Percentiles rank a stretch among this genome's conserved stretches.
Conservation (phyloP, 2,329 filamentous ascomycete species). For the Talaromyces sp. region DNA sequence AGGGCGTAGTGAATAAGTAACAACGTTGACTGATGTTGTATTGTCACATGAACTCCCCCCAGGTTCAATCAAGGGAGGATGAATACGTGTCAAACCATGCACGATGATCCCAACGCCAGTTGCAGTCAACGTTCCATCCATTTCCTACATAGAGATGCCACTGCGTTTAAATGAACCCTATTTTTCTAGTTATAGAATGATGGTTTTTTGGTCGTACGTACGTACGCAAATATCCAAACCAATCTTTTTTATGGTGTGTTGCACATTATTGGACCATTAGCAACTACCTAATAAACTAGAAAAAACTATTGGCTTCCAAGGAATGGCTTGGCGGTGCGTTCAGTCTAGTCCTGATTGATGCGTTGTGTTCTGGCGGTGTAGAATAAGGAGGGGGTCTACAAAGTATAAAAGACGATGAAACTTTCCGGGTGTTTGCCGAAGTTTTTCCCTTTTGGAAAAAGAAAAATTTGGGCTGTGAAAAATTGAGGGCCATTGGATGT, state of each 20-base stretch:
- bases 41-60: background rate
- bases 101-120: background rate
- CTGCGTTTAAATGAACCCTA: background rate
- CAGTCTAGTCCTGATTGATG: background rate
- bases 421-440: background rate
- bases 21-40: background rate
- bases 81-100: background rate
- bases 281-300: background rate
- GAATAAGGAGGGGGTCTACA: background rate
- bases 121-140: background rate
- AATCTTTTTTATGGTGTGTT: background rate
- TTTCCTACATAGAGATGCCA: background rate
- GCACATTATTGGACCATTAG: background rate
- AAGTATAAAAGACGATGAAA: background rate
- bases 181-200: too few relatives aligned
- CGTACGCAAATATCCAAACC: background rate
- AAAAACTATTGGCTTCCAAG: background rate
- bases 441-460: background rate
- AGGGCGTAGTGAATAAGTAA: background rate
- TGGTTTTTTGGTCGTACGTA: background rate
- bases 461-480: background rate
- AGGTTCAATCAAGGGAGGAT: background rate
- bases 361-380: background rate
- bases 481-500: background rate
- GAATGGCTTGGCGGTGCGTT: background rate